Conservation (phyloP, 2,329 filamentous ascomycete species). For the Sporothrix variecibatus region DNA sequence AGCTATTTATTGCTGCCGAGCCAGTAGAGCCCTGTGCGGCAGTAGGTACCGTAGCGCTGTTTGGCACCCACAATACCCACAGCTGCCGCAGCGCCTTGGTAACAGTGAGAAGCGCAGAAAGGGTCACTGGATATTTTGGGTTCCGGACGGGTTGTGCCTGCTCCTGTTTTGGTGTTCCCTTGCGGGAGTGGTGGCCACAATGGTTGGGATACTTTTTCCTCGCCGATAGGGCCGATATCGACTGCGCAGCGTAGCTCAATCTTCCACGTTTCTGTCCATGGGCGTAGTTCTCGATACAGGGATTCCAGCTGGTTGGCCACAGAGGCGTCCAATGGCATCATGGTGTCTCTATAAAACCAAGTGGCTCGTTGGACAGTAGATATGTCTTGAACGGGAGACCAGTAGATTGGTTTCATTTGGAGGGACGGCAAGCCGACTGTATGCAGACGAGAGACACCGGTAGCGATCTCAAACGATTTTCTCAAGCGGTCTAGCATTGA, state of each 20-base stretch:
- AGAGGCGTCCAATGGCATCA: conserved; percentile 81
- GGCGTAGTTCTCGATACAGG: conserved; percentile 83
- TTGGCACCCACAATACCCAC: conserved; percentile 43
- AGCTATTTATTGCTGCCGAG: too few species aligned
- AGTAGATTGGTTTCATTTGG: conserved; percentile 96
- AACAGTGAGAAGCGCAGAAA: conserved; percentile 62
- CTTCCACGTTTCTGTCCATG: conserved; percentile 89
- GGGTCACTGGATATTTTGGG: conserved; percentile 54
- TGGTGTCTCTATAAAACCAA: conserved; percentile 96
- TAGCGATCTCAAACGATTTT: conserved; percentile 63
- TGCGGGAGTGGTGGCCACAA: conserved; percentile 70
- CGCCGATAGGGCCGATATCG: conserved; percentile 83
- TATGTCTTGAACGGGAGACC: conserved; percentile 90
- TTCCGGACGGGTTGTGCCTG: conserved; percentile 36
- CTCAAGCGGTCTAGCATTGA: background rate
- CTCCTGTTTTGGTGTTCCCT: conserved; percentile 39
- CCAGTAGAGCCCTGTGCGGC: background rate
- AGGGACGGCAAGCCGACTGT: conserved; percentile 80
- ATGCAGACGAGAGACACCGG: conserved; percentile 88
- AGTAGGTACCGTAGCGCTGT: conserved; percentile 40
- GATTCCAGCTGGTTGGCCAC: conserved; percentile 90
- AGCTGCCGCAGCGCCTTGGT: conserved; percentile 59
- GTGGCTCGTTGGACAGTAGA: conserved; percentile 81
- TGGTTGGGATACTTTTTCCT: conserved; percentile 84
- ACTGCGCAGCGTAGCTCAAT: conserved; percentile 89